A percentile compares a stretch with the other conserved stretches of the same genome.
Evolutionary conservation across 75 land plant genomes (phyloP).

Genomic region (Picea sitchensis): DNA sequence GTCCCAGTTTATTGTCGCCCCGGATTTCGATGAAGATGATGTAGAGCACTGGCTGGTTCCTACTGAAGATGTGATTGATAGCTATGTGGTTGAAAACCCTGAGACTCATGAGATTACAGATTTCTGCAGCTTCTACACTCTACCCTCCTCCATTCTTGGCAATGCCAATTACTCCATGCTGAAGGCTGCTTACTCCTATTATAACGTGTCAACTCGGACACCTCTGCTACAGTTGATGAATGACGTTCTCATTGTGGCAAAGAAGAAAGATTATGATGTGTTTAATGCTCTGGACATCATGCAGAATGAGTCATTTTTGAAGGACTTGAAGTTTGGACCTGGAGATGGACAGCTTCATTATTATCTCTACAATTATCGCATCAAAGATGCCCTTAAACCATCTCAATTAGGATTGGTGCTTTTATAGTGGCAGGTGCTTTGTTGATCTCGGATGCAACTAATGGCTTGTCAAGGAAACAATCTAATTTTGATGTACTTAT

Average conservation of each 20-base stretch:
- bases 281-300: constrained; percentile 87
- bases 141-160: constrained; percentile 78
- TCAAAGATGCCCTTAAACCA: constrained; percentile 43
- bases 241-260: constrained; percentile 77
- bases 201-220: constrained; percentile 62
- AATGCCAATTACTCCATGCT: constrained; percentile 59
- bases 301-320: constrained; percentile 76
- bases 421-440: constrained; percentile 21
- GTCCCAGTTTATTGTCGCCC: constrained; percentile 62
- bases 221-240: constrained; percentile 76
- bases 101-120: constrained; percentile 73
- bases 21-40: constrained; percentile 67
- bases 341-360: constrained; percentile 90
- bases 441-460: neutral
- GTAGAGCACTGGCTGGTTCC: constrained; percentile 84
- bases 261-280: constrained; percentile 72
- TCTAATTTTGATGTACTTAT: constrained; percentile 9
- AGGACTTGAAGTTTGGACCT: constrained; percentile 87
- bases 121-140: constrained; percentile 81
- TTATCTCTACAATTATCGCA: constrained; percentile 82
- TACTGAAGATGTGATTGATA: constrained; percentile 60
- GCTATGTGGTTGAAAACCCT: constrained; percentile 73
- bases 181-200: constrained; percentile 90
- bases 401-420: constrained; percentile 77
- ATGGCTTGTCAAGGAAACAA: neutral